These are phyloP conservation scores for Eimeria sp. DNA, from an alignment of 169 alveolate species.

Conservation along the genomic window DNA sequence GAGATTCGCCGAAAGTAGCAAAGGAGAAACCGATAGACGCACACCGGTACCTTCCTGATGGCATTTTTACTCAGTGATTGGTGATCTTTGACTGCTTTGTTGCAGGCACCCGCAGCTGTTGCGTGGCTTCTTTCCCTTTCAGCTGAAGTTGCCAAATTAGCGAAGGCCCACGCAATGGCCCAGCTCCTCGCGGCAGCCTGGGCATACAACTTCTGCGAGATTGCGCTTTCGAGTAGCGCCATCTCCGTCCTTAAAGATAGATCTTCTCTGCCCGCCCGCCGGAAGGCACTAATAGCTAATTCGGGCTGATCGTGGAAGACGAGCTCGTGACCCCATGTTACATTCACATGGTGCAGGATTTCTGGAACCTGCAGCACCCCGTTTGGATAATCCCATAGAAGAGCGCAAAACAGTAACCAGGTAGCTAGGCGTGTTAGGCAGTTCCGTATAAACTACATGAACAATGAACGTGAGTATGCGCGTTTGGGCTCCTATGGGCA, in stretches of 20 bases:
- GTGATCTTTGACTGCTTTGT: background rate
- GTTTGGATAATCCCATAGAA: background rate
- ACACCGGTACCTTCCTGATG: background rate
- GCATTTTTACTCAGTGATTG: background rate
- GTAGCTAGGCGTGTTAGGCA: background rate
- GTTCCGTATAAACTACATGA: background rate
- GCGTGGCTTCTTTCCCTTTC: background rate
- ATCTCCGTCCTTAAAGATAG: background rate
- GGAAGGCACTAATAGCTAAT: conserved; percentile 8
- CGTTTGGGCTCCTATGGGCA: background rate
- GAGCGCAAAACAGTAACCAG: background rate
- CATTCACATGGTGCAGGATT: conserved; percentile 17
- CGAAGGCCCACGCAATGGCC: conserved; percentile 45
- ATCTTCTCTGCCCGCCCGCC: conserved; percentile 52
- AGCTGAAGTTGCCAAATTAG: background rate
- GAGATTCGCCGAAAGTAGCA: conserved; percentile 70
- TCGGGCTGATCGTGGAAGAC: conserved; percentile 50
- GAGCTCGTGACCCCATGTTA: conserved; percentile 65
- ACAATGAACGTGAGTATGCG: background rate
- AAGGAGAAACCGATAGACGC: conserved; percentile 24
- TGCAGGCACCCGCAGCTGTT: background rate
- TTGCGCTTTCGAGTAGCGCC: conserved; percentile 33
- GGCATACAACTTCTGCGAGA: conserved; percentile 30
- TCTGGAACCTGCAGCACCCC: conserved; percentile 13
- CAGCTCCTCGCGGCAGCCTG: conserved; percentile 69